Percentiles rank a stretch among this genome's conserved stretches.
Conservation (phyloP, 345 rosid genomes). For the Syzygium aromaticum region DNA sequence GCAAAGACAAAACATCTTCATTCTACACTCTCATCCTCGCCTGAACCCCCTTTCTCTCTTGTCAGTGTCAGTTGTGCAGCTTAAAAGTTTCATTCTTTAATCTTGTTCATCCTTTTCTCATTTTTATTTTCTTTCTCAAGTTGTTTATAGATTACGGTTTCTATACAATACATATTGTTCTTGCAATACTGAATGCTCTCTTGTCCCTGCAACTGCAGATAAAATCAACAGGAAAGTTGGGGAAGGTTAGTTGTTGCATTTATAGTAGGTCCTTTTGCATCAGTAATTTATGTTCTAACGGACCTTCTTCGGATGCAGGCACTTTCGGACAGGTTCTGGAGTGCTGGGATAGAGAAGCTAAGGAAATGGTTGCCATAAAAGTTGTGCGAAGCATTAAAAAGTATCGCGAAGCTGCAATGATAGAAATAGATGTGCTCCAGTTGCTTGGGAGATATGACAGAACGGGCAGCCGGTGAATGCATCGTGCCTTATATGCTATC, state of each 20-base stretch:
- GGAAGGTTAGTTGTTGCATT: constrained; percentile 36
- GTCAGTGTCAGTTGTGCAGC: not conserved
- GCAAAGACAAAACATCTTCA: not conserved
- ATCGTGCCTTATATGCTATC: not conserved
- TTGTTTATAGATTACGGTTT: not conserved
- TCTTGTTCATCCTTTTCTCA: not conserved
- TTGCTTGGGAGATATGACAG: constrained; percentile 47
- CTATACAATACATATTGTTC: not conserved
- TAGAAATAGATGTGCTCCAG: constrained; percentile 56
- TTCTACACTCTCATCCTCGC: not conserved
- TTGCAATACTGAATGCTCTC: not conserved
- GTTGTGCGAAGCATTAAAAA: constrained; percentile 58
- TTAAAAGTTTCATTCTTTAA: not conserved
- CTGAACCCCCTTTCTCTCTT: not conserved
- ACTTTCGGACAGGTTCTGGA: constrained; percentile 75
- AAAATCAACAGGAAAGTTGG: constrained; percentile 60
- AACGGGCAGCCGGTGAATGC: constrained; percentile 42
- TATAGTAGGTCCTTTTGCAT: not conserved
- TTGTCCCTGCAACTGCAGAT: constrained; percentile 29
- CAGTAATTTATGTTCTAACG: not conserved
- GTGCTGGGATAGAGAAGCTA: constrained; percentile 64
- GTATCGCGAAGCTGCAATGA: constrained; percentile 60
- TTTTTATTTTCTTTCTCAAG: not conserved
- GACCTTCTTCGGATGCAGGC: constrained; percentile 27
- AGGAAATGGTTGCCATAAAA: constrained; percentile 59